Evolutionary conservation across 495 filamentous ascomycete species (phyloP), one percentile per base, ranked within the genome.

Genomic region (Tuber brumale): DNA sequence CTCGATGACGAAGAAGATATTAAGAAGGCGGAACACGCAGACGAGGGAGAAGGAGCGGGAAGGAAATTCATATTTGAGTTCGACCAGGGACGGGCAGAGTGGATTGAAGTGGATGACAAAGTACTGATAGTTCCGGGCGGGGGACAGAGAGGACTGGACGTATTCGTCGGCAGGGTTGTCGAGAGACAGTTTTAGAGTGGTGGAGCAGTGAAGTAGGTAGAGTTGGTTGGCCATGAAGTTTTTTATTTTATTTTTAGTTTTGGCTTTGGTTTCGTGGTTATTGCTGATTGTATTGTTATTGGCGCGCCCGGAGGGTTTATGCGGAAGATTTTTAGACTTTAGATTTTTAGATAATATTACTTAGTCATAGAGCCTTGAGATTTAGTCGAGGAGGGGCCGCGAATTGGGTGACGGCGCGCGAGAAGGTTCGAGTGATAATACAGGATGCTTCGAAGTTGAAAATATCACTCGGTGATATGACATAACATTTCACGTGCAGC

Each of bases 61-160:
- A 91, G 74, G 39, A 44, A 66, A 66, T 82, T 97, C 48, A 90
- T 89, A 0, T 91, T 97, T 77, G 89, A 91, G 66, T 89, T 99
- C 74, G 85, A 92, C 19, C 89, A 89, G 9, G 27, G 27, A 14
- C 91, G 89, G 69, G 88, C 91, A 42, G 94, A 97, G 82, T 98
- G 93, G 92, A 86, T 97, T 61, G 92, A 97, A 84, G 79, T 92
- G 18, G 95, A 91, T 2, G 91, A 90, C 23, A 89, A 89, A 75
- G 91, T 97, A 37, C 85, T 99, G 73, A 86, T 98, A 9, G 90
- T 93, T 88, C 91, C 91, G 1, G 89, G 90, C 5, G 87, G 87
- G 10, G 87, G 86, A 2, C 85, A 86, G 70, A 86, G 85, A n/a
- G 89, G 89, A 0, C 76, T 93, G 46, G 91, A 91, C 70, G 90